Evolutionary conservation across 306 rosid genomes (phyloP), one percentile per base, ranked within the genome.

Genomic region (Boehmeria nivea): DNA sequence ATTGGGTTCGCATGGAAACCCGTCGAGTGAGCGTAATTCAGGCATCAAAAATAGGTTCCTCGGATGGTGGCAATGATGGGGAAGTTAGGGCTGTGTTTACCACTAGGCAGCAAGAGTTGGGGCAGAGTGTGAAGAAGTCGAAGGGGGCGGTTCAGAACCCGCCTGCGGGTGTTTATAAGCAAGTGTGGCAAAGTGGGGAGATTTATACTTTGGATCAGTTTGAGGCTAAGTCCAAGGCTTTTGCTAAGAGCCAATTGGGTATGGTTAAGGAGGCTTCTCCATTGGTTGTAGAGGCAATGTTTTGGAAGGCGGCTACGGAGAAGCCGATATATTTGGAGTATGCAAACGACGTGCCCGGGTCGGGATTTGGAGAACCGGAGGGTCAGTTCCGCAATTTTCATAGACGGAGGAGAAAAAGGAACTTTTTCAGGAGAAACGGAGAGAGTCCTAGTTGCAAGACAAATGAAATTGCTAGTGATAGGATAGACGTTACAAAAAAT

Each of bases 121-220:
- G 95, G 39, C 94, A 84, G 78, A 58, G 59, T 52, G 70, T 68
- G 51, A 83, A 75, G 60, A 87, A 67, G 61, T 20, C 66, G 16
- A 91, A 83, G 64, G 94, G 73, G 72, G 62, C 17, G 6, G 82
- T 58, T 65, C 89, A 75, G 50, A 81, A 49, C 66, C 75, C 69
- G 50, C 43, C 61, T 15, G 60, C 71, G 3, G 59, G 73, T 62
- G 94, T 72, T 77, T 85, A 87, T 64, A 87, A 80, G 80, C 96
- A 91, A 78, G 99, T 91, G 10, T 91, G 99, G 96, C 95, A 91
- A 60, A 91, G 99, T 61, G 99, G 99, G 67, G 96, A 87, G 74
- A 50, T 63, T 26, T 91, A 91, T 77, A 83, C 96, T 60, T 66
- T 91, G 54, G 96, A 91, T 70, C 93, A 87, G 78, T 91, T 91